Evolutionary conservation across 805 yeast genomes (phyloP).

Genomic region (Saturnispora sekii): DNA sequence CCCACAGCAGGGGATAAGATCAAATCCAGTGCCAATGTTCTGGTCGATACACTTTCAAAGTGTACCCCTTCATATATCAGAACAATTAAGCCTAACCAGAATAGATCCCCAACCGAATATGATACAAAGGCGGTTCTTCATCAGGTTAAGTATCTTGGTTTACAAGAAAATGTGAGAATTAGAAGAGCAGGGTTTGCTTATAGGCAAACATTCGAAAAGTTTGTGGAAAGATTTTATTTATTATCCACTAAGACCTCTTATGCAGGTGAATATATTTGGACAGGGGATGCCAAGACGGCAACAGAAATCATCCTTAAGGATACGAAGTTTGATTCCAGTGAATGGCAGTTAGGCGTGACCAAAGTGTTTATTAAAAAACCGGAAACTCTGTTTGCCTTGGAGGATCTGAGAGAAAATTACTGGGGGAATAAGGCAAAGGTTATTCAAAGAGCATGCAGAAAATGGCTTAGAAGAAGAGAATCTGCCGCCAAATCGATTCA

Average conservation of each 20-base stretch:
- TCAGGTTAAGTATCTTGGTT: conserved; percentile 90
- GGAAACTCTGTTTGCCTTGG: conserved; percentile 90
- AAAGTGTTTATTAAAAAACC: conserved; percentile 95
- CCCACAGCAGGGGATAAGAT: conserved; percentile 96
- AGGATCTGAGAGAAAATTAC: conserved; percentile 91
- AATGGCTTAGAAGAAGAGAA: conserved; percentile 66
- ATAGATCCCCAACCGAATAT: conserved; percentile 82
- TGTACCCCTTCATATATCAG: conserved; percentile 95
- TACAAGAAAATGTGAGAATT: conserved; percentile 93
- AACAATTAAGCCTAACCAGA: conserved; percentile 95
- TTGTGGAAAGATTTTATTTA: conserved; percentile 87
- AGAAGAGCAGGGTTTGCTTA: conserved; percentile 99
- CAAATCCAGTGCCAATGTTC: conserved; percentile 78
- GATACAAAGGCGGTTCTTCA: conserved; percentile 85
- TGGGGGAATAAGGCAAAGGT: conserved; percentile 98
- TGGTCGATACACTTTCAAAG: conserved; percentile 80
- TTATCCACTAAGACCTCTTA: conserved; percentile 85
- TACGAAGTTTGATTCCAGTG: conserved; percentile 62
- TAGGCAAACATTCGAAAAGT: conserved; percentile 92
- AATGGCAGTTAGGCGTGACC: conserved; percentile 85
- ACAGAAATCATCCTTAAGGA: conserved; percentile 40
- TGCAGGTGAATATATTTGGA: conserved; percentile 65
- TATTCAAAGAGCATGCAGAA: conserved; percentile 95
- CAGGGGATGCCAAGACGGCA: conserved; percentile 44
- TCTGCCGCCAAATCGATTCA: conserved; percentile 82